Base-by-base conservation (phyloP, 2,329 filamentous ascomycete genomes). In the Colletotrichum sp. region DNA sequence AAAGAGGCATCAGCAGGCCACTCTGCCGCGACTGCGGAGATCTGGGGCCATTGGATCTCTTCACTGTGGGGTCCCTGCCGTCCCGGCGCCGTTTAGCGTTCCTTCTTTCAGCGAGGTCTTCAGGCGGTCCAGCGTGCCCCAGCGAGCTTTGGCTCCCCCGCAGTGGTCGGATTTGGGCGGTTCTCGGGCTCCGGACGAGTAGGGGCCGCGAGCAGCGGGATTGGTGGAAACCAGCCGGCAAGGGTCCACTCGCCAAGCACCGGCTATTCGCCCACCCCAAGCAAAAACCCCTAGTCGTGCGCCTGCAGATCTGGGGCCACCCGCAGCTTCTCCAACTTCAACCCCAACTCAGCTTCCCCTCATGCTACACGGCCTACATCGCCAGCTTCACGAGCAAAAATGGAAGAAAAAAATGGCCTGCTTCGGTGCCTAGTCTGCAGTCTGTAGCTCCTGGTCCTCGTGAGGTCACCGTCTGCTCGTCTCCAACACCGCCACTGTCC, bases 131-230 rank as follows among this genome's bases (percentile, higher is more conserved):
- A 21, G 43, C n/a, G 43, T 52, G 18, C 10, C 10, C 43, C 43
- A 48, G 43, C 43, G 9, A 14, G 30, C 14, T 52, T 8, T 6
- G 7, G 32, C 18, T 32, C 32, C 65, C 48, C 43, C 28, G 63
- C 26, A 64, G 24, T 72, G 73, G 69, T 66, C 67, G 66, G 66
- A 59, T 76, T 76, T 71, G 66, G 26, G 74, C 74, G 71, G 74
- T 71, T 76, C 74, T 75, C 74, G 74, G 74, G 71, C 28, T 68
- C 69, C 76, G 74, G 75, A 69, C 32, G 52, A 77, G 76, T 63
- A 70, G 34, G 55, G 66, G 24, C 70, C 76, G 74, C 32, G 18
- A 43, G 26, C 59, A 16, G 1, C 10, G 4, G 28, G 26, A 72
- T 77, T 73, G 69, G 64, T 76, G 76, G 73, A 74, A 76, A 71